phyloP scores from a whole-genome alignment of 2,329 filamentous ascomycete species.

The Beauveria australis region DNA sequence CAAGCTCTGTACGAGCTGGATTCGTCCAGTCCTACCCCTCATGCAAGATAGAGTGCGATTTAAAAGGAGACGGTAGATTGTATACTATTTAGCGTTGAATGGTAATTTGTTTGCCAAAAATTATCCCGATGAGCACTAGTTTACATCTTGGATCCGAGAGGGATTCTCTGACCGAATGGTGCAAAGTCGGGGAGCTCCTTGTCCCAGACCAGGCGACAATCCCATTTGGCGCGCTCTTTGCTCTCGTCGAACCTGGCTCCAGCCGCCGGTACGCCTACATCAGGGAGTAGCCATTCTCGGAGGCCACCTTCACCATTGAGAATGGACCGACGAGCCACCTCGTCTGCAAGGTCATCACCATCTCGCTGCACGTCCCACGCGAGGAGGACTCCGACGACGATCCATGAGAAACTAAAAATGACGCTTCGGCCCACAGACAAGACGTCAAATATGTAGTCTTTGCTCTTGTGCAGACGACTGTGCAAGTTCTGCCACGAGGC shows the following conservation, averaged over 20 bases:
- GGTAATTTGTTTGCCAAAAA: not conserved
- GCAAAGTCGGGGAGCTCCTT: slow-evolving; percentile 9
- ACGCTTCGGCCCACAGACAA: slow-evolving; percentile 8
- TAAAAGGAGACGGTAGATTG: not conserved
- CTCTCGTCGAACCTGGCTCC: slow-evolving; percentile 2
- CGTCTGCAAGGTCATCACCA: not conserved
- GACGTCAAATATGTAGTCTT: slow-evolving; percentile 2
- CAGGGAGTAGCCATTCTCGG: slow-evolving; percentile 10
- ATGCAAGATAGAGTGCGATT: not conserved
- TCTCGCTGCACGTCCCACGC: slow-evolving; percentile 11
- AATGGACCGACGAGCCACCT: slow-evolving; percentile 9
- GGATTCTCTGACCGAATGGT: slow-evolving; percentile 3
- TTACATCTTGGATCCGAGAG: slow-evolving; percentile 7
- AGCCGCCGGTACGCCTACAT: not conserved
- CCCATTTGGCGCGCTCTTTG: slow-evolving; percentile 9
- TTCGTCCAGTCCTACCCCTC: not conserved
- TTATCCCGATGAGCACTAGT: not conserved
- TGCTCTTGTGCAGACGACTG: not conserved
- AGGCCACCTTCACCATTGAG: slow-evolving; percentile 11
- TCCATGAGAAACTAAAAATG: slow-evolving; percentile 13
- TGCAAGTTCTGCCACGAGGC: not conserved
- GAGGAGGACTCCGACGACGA: slow-evolving; percentile 6
- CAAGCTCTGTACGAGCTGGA: slow-evolving; percentile 7
- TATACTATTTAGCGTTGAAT: not conserved
- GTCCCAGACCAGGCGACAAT: slow-evolving; percentile 11